phyloP scores from a whole-genome alignment of 257 asterid genomes.

The Voacanga thouarsii region DNA sequence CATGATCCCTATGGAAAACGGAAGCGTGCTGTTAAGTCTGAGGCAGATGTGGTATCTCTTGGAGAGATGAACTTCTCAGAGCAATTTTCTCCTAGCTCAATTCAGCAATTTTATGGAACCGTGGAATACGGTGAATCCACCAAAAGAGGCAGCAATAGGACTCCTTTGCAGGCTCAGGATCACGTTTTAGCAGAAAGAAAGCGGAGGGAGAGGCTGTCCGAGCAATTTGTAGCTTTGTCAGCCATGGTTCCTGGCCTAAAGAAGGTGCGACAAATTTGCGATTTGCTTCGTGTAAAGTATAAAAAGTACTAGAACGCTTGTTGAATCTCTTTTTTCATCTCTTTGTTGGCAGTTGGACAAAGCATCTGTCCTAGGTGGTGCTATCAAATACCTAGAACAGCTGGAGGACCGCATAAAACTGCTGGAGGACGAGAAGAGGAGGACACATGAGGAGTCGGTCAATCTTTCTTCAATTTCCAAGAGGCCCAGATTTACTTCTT shows the following conservation, averaged over 20 bases:
- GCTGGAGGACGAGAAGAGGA: constrained; percentile 21
- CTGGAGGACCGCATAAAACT: constrained; percentile 21
- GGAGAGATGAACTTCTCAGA: constrained; percentile 11
- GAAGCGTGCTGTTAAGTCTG: not conserved
- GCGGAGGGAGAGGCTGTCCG: constrained; percentile 21
- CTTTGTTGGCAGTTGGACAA: constrained; percentile 29
- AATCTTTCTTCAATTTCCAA: not conserved
- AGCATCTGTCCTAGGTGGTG: constrained; percentile 30
- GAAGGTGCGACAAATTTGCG: constrained; percentile 13
- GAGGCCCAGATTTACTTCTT: not conserved
- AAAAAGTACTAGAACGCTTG: not conserved
- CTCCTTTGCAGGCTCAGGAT: constrained; percentile 23
- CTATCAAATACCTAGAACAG: constrained; percentile 27
- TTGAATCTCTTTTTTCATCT: not conserved
- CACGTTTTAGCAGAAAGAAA: constrained; percentile 30
- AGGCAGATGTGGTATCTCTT: not conserved
- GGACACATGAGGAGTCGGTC: not conserved
- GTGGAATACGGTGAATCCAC: not conserved
- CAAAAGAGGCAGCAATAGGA: constrained; percentile 14
- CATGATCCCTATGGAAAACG: not conserved
- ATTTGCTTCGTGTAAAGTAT: not conserved
- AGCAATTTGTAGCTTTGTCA: constrained; percentile 21
- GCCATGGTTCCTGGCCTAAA: constrained; percentile 27
- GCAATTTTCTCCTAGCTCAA: not conserved
- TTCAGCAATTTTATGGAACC: not conserved